Conservation (phyloP, 106 monocot species). For the Hemerocallis citrina region DNA sequence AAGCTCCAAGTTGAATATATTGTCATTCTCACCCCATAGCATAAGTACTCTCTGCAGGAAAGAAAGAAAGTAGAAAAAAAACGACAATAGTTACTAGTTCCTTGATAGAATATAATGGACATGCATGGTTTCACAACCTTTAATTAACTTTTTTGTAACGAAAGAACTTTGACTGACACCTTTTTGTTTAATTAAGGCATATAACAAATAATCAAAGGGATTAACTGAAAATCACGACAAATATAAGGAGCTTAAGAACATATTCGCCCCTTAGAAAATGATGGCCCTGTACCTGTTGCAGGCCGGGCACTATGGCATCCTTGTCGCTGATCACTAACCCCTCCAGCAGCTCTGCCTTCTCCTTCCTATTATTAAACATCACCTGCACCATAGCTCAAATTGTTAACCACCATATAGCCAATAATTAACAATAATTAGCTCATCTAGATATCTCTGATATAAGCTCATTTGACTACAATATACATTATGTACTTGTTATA, state of each 20-base stretch:
- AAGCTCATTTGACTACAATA: too few species aligned
- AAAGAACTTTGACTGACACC: not conserved
- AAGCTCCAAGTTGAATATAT: constrained; percentile 64
- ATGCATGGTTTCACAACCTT: too few species aligned
- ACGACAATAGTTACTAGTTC: too few species aligned
- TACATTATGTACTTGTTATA: too few species aligned
- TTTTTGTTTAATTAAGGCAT: not conserved
- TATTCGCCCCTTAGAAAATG: not conserved
- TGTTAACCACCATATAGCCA: not conserved
- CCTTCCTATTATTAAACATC: constrained; percentile 77
- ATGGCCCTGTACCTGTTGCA: constrained; percentile 40
- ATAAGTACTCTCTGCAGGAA: constrained; percentile 71
- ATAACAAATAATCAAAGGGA: not conserved
- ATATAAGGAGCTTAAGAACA: too few species aligned
- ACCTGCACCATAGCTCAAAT: constrained; percentile 48
- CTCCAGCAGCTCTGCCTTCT: constrained; percentile 65
- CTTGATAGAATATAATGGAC: too few species aligned
- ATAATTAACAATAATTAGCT: too few species aligned
- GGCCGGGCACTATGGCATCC: constrained; percentile 24
- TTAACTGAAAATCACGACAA: not conserved
- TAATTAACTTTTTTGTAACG: too few species aligned
- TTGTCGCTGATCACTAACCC: constrained; percentile 56
- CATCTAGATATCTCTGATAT: too few species aligned
- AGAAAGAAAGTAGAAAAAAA: too few species aligned
- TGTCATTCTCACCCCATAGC: constrained; percentile 91